phyloP scores from a whole-genome alignment of 2,329 filamentous ascomycete genomes.

The Colletotrichum noveboracense region DNA sequence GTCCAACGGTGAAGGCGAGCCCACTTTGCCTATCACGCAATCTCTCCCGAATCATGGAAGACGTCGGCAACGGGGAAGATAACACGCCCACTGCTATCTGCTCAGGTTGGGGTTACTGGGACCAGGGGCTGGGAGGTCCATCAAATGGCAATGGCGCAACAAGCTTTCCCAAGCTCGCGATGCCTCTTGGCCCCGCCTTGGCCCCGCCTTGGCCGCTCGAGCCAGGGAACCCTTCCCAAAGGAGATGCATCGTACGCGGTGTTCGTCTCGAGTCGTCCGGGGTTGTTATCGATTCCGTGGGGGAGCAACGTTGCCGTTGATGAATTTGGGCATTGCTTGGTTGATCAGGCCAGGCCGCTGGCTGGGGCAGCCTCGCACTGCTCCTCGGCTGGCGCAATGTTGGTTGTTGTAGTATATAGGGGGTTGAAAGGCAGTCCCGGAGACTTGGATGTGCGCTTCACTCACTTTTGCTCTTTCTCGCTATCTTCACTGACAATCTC shows the following conservation, averaged over 20 bases:
- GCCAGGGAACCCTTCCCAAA: background rate
- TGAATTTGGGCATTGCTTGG: background rate
- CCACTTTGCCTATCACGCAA: background rate
- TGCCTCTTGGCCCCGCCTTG: conserved; percentile 8
- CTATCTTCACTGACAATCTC: background rate
- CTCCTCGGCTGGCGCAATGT: background rate
- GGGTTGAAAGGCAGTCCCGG: background rate
- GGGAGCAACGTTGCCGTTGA: background rate
- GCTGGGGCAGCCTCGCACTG: background rate
- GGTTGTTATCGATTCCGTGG: background rate
- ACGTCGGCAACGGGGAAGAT: background rate
- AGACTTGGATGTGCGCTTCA: background rate
- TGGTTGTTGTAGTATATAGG: background rate
- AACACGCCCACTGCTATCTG: background rate
- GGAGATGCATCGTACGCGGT: background rate
- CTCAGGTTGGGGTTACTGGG: background rate
- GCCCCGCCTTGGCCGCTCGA: conserved; percentile 6
- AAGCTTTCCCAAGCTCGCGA: conserved; percentile 19
- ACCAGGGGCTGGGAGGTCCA: background rate
- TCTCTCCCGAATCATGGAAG: background rate
- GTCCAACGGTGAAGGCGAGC: background rate
- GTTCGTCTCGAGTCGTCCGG: background rate
- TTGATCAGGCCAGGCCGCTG: background rate
- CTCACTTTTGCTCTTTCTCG: background rate
- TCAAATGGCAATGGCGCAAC: conserved; percentile 10